Evolutionary conservation across 2,329 filamentous ascomycete genomes (phyloP), one percentile per base, ranked within the genome.

Genomic region (Parascedosporium putredinis): DNA sequence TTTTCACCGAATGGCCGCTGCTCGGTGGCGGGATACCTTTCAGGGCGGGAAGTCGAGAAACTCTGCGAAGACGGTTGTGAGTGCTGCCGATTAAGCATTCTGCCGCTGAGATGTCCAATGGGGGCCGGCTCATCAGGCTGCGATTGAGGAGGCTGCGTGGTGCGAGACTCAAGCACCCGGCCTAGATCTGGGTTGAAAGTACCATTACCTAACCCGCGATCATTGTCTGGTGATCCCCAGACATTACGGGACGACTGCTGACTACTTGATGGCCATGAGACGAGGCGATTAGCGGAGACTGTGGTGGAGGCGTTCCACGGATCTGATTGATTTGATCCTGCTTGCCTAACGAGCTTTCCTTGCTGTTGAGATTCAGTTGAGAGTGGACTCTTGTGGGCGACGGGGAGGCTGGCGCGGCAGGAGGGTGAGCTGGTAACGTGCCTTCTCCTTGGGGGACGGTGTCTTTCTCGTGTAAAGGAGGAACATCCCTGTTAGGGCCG

Each of bases 161-260:
- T 51, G 9, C 60, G 29, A 4, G 71, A 62, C 48, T 69, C 67
- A 10, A 75, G 65, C 16, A 73, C 62, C 42, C 71, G 69, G 24
- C 72, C 74, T 47, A 84, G 71, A 55, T 81, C 78, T 10, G 78
- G 73, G 51, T 77, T 80, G 58, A 90, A 90, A 0, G 84, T 88
- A 40, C 86, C 86, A 61, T 90, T 90, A 3, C 86, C 86, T 18
- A 90, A 79, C 9, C 79, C 81, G 49, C 81, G 76, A 55, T 86
- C 81, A 57, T 78, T 83, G 50, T 79, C 79, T n/a, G 81, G 83
- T 40, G 84, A 79, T 16, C 81, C 85, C 86, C 86, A 90, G 16
- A 89, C 83, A 59, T 84, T 87, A 45, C 75, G 71, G 10, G 71
- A 63, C 9, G 68, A 55, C 42, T 70, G 66, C 45, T 73, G 74